phyloP scores from a whole-genome alignment of 805 yeast species.

The Clavispora phyllophila region DNA sequence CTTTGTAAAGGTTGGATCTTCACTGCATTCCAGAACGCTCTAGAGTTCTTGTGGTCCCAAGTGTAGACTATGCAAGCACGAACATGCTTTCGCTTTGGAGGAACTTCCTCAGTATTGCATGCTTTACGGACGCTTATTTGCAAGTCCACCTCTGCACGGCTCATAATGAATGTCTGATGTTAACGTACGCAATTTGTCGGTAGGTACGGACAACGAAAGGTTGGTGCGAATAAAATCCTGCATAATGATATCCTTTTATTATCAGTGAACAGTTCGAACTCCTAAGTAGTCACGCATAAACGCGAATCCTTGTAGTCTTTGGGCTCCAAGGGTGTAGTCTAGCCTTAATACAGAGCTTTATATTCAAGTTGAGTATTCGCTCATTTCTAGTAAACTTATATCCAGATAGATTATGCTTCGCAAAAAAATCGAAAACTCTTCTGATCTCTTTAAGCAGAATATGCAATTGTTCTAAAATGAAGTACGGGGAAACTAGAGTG shows the following conservation, averaged over 20 bases:
- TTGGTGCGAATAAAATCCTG: background rate
- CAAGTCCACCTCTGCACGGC: conserved; percentile 43
- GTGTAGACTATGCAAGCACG: conserved; percentile 93
- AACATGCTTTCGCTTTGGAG: conserved; percentile 95
- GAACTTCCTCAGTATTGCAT: conserved; percentile 76
- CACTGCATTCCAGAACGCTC: conserved; percentile 79
- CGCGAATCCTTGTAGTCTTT: too few relatives aligned
- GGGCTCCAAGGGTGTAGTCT: too few relatives aligned
- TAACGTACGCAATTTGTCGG: background rate
- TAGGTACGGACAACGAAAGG: background rate
- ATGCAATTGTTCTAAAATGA: too few relatives aligned
- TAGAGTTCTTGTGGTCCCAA: conserved; percentile 88
- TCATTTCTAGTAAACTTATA: too few relatives aligned
- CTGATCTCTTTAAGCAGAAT: too few relatives aligned
- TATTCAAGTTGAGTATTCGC: too few relatives aligned
- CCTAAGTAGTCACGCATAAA: background rate
- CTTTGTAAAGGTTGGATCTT: conserved; percentile 74
- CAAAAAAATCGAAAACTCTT: too few relatives aligned
- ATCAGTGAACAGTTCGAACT: background rate
- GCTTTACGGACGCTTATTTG: conserved; percentile 72
- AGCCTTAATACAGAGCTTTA: too few relatives aligned
- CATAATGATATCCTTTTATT: background rate
- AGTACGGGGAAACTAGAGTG: too few relatives aligned
- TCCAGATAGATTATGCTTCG: too few relatives aligned
- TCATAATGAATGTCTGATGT: conserved; percentile 20